Evolutionary conservation across 768 basidiomycete genomes (phyloP).

Genomic region (Mycena leptocephala): DNA sequence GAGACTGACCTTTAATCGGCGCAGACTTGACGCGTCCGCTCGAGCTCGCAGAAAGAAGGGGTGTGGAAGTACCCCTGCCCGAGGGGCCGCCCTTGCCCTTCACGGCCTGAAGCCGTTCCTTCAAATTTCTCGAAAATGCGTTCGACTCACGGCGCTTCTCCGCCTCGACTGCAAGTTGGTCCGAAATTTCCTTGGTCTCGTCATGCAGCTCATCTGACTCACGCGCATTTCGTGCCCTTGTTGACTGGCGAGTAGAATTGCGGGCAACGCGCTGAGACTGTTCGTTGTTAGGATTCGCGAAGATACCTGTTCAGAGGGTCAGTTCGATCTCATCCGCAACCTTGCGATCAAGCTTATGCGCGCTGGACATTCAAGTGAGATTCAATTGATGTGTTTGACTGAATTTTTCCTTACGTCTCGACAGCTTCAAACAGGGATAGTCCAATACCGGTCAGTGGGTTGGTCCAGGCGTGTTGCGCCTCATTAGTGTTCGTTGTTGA

Average conservation of each 20-base stretch:
- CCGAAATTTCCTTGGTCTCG: neutral
- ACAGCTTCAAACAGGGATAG: too few species aligned
- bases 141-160: neutral
- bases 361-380: neutral
- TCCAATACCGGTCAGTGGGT: too few species aligned
- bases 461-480: too few species aligned
- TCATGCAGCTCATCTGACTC: neutral
- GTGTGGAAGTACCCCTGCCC: neutral
- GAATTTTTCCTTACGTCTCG: too few species aligned
- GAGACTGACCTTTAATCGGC: neutral
- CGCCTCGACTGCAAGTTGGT: neutral
- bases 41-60: neutral
- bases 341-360: neutral
- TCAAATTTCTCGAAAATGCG: neutral
- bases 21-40: neutral
- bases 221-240: neutral
- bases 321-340: constrained; percentile 1
- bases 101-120: neutral
- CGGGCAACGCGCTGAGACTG: neutral
- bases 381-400: too few species aligned
- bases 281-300: neutral
- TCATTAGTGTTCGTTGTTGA: too few species aligned
- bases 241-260: neutral
- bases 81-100: neutral
- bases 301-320: neutral